Evolutionary conservation across 1,139 yeast species (phyloP), one percentile per base, ranked within the genome.

Genomic region (Candida glucosophila): DNA sequence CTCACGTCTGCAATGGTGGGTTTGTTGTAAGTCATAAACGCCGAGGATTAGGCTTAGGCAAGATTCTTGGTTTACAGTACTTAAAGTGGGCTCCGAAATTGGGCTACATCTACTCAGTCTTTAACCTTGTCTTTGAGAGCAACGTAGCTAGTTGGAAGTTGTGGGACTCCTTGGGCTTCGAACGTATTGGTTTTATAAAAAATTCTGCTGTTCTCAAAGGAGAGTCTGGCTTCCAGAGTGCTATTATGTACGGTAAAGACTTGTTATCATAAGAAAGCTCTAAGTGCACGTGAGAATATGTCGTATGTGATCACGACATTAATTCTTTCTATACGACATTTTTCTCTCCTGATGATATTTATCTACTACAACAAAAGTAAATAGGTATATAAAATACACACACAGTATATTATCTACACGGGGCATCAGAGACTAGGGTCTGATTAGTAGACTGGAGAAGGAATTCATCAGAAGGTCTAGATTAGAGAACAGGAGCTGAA

Each of bases 1-100:
- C 86, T 0, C 93, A 83, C 40, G 76, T 67, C 11, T 80, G 93
- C 43, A 83, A 82, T 45, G 93, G 75, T 1, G 92, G 90, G 0
- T 83, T 83, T 42, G 47, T 79, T 4, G 90, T 82, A 3, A 69
- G 67, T 33, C 59, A 62, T 12, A 31, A 34, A 0, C 55, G 57
- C 25, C 59, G 94, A 34, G 86, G 90, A 0, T 45, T 64, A 24
- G 70, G 75, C 1, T 48, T 79, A 8, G 94, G 93, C 1, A 60
- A 56, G 22, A 67, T 65, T 14, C 44, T 83, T 45, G 94, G 88
- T 6, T 49, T 52, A 29, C 54, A 64, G 23, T 83, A 79, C 41
- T 45, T 81, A 22, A 47, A 52, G 22, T 69, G 77, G 67, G 93
- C 86, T 0, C 85, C 86, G 0, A 43, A 60, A 28, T 52, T 82